phyloP scores from a whole-genome alignment of 495 filamentous ascomycete genomes.

The Penicillium psychrofluorescens region DNA sequence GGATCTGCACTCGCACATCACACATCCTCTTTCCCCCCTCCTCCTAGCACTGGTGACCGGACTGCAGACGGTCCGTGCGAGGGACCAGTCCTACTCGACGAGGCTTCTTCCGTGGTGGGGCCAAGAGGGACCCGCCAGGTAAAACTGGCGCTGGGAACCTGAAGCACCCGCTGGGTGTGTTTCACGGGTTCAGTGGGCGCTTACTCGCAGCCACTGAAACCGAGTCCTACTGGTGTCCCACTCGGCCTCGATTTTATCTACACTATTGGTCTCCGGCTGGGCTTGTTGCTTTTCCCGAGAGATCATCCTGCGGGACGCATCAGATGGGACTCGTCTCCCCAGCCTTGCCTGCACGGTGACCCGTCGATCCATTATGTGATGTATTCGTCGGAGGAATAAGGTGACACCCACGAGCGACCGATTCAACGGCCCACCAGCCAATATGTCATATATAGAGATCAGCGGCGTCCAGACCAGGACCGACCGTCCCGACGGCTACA shows the following conservation, averaged over 20 bases:
- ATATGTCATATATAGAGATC: slow-evolving; percentile 9
- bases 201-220: slow-evolving; percentile 26
- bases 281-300: slow-evolving; percentile 1
- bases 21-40: too few species aligned
- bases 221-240: too few species aligned
- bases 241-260: background rate
- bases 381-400: too few species aligned
- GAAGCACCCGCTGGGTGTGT: slow-evolving; percentile 26
- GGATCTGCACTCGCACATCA: too few species aligned
- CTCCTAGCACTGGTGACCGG: slow-evolving; percentile 3
- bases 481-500: background rate
- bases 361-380: too few species aligned
- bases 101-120: slow-evolving; percentile 1
- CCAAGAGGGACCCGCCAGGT: slow-evolving; percentile 12
- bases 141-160: slow-evolving; percentile 28
- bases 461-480: slow-evolving; percentile 5
- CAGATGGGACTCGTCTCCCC: slow-evolving; percentile 8
- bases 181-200: slow-evolving; percentile 27
- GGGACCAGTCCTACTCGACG: background rate
- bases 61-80: slow-evolving; percentile 10
- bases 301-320: slow-evolving; percentile 6
- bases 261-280: slow-evolving; percentile 8
- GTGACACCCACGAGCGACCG: background rate
- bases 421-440: background rate
- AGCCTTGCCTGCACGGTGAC: too few species aligned